phyloP scores from a whole-genome alignment of 192 early-diverging fungal species.

The Gorgonomyces haynaldii region DNA sequence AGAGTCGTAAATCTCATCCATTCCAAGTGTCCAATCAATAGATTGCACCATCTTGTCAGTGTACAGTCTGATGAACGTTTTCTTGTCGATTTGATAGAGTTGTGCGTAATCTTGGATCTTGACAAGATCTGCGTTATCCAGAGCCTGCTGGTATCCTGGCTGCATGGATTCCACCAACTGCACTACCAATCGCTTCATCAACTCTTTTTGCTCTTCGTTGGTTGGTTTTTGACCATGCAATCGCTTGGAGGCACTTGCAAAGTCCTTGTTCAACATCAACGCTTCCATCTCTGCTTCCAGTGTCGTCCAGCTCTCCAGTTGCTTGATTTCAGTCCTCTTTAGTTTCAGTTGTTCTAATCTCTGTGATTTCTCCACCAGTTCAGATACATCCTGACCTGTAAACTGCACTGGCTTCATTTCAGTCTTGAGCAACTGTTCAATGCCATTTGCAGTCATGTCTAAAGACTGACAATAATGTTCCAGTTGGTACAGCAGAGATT shows the following conservation, averaged over 20 bases:
- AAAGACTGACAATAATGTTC: neutral
- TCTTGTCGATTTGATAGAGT: neutral
- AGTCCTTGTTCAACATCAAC: conserved; percentile 53
- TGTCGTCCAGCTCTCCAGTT: conserved; percentile 72
- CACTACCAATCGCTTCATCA: conserved; percentile 46
- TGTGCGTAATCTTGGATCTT: neutral
- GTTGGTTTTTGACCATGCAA: conserved; percentile 56
- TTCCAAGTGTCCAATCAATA: too few species aligned
- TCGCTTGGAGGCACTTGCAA: conserved; percentile 42
- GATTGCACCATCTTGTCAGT: too few species aligned
- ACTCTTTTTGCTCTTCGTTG: conserved; percentile 46
- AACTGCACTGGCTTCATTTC: too few species aligned
- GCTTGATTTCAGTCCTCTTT: conserved; percentile 26
- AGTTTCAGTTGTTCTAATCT: conserved; percentile 7
- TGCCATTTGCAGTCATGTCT: neutral
- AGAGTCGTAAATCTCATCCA: too few species aligned
- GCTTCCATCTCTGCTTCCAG: conserved; percentile 55
- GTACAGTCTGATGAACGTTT: neutral
- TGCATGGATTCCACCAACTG: conserved; percentile 30
- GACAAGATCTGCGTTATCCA: neutral
- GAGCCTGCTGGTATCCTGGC: too few species aligned
- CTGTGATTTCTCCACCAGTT: neutral
- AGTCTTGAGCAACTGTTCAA: neutral
- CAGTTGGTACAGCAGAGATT: conserved; percentile 14
- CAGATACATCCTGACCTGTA: neutral